Percentiles rank a stretch among this genome's conserved stretches.
These are phyloP conservation scores for Tarenaya hassleriana DNA, from an alignment of 345 rosid species.

Conservation along the genomic window DNA sequence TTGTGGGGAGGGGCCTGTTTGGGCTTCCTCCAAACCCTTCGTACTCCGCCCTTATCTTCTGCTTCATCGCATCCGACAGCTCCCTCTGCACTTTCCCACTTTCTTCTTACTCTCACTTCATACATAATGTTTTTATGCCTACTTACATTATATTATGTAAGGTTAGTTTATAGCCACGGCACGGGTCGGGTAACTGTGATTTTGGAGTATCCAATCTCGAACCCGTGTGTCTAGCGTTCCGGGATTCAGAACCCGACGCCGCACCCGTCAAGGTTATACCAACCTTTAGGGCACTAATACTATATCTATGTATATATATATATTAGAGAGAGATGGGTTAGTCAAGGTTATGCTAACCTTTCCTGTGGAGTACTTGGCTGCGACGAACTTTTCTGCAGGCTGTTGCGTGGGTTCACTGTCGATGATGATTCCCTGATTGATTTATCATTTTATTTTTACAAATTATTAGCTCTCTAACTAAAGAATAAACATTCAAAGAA, in stretches of 20 bases:
- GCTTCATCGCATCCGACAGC: conserved; percentile 82
- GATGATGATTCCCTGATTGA: conserved; percentile 60
- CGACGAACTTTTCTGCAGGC: conserved; percentile 71
- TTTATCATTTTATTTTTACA: conserved; percentile 26
- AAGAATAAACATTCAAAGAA: too few species aligned
- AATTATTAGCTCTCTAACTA: conserved; percentile 20
- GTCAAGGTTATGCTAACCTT: too few species aligned
- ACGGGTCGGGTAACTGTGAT: too few species aligned
- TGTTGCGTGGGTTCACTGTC: conserved; percentile 38
- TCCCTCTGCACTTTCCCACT: conserved; percentile 51
- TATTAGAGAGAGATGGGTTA: background rate
- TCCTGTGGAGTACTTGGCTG: conserved; percentile 78
- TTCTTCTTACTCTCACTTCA: too few species aligned
- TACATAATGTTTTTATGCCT: too few species aligned
- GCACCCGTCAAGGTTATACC: background rate
- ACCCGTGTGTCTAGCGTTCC: too few species aligned
- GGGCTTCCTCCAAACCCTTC: conserved; percentile 82
- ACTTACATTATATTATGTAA: too few species aligned
- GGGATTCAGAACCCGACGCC: too few species aligned
- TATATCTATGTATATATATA: background rate
- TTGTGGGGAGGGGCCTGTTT: conserved; percentile 61
- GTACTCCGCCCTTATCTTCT: conserved; percentile 85
- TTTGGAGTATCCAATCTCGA: too few species aligned
- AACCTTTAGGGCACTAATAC: background rate
- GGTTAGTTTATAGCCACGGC: too few species aligned